These are phyloP conservation scores for Alternaria atra DNA, from an alignment of 2,329 filamentous ascomycete genomes.

Conservation along the genomic window DNA sequence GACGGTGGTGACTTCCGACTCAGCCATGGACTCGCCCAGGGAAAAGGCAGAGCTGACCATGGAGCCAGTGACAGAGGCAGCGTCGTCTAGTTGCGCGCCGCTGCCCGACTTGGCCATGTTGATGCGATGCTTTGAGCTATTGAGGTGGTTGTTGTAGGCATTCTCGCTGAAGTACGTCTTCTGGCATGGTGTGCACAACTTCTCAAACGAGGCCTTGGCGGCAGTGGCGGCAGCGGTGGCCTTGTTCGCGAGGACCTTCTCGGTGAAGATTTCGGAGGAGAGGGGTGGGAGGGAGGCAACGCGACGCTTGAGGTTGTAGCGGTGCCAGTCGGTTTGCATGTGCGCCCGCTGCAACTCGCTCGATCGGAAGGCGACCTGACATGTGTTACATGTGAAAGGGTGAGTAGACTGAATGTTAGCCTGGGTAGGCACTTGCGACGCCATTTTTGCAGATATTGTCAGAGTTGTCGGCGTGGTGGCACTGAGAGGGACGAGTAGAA, in stretches of 20 bases:
- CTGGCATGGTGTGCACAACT: constrained; percentile 79
- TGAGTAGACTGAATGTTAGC: constrained; percentile 60
- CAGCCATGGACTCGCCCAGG: constrained; percentile 77
- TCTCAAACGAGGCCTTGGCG: constrained; percentile 88
- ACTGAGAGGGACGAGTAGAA: constrained; percentile 14
- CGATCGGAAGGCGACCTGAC: constrained; percentile 94
- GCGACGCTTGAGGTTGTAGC: constrained; percentile 95
- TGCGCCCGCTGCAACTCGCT: constrained; percentile 92
- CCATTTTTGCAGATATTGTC: constrained; percentile 37
- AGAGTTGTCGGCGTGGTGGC: constrained; percentile 6
- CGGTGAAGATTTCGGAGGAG: constrained; percentile 89
- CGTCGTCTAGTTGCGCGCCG: constrained; percentile 63
- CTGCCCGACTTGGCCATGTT: constrained; percentile 63
- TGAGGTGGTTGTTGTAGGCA: constrained; percentile 90
- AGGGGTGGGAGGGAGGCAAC: constrained; percentile 91
- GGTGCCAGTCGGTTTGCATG: constrained; percentile 99
- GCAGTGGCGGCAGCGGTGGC: constrained; percentile 84
- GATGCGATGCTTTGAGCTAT: constrained; percentile 86
- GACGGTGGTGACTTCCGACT: constrained; percentile 59
- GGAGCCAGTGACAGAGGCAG: constrained; percentile 69
- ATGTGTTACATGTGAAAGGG: constrained; percentile 98
- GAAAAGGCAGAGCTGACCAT: constrained; percentile 92
- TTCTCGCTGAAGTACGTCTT: constrained; percentile 98
- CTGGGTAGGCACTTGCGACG: constrained; percentile 46
- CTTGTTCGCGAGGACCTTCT: constrained; percentile 93